Evolutionary conservation across 495 filamentous ascomycete species (phyloP).

Genomic region (Niebla homalea): DNA sequence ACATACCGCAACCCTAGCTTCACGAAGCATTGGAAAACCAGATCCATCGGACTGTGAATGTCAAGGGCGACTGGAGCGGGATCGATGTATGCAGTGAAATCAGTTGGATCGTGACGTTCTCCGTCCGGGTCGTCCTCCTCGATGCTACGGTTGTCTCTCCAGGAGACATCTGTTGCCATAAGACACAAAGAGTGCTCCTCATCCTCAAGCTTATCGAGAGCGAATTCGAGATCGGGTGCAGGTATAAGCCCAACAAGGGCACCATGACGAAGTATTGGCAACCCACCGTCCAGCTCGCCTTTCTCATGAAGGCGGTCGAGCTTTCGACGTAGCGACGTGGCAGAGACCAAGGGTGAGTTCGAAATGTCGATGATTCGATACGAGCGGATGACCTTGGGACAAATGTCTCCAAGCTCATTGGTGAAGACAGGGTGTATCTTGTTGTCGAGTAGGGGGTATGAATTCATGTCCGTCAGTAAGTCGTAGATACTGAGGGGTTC

Average conservation of each 20-base stretch:
- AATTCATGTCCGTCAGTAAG: slow-evolving; percentile 89
- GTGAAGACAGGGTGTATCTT: slow-evolving; percentile 86
- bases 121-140: slow-evolving; percentile 33
- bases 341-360: slow-evolving; percentile 60
- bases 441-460: slow-evolving; percentile 89
- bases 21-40: slow-evolving; percentile 94
- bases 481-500: slow-evolving; percentile 95
- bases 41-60: slow-evolving; percentile 79
- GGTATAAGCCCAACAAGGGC: slow-evolving; percentile 86
- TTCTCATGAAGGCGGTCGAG: slow-evolving; percentile 68
- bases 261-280: slow-evolving; percentile 69
- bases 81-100: slow-evolving; percentile 89
- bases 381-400: slow-evolving; percentile 48
- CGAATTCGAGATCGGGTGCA: slow-evolving; percentile 88
- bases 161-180: slow-evolving; percentile 54
- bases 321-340: slow-evolving; percentile 60
- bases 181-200: slow-evolving; percentile 63
- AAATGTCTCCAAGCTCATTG: slow-evolving; percentile 72
- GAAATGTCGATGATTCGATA: slow-evolving; percentile 82
- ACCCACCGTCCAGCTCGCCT: slow-evolving; percentile 82
- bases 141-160: slow-evolving; percentile 40
- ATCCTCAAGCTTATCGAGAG: slow-evolving; percentile 64
- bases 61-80: slow-evolving; percentile 81
- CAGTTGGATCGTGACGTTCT: slow-evolving; percentile 48
- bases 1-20: slow-evolving; percentile 89